phyloP scores from a whole-genome alignment of 2,329 filamentous ascomycete species.

The Fusarium goolgardi region DNA sequence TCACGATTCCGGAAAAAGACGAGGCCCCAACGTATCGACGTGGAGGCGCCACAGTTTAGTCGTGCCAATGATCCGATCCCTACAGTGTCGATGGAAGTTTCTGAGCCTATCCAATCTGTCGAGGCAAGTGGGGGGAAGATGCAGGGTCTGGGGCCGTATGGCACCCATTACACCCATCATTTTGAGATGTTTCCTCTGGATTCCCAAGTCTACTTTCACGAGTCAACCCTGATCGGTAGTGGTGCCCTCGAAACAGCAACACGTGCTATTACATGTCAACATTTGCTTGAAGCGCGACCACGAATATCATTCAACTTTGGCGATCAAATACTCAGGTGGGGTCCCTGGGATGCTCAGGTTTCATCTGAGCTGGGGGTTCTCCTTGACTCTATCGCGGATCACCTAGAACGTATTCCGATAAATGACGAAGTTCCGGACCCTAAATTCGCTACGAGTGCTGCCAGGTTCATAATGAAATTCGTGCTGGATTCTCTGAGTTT shows the following conservation, averaged over 20 bases:
- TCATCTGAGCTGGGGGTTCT: conserved; percentile 72
- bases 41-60: conserved; percentile 63
- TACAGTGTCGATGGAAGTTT: conserved; percentile 8
- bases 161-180: conserved; percentile 69
- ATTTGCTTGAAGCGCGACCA: conserved; percentile 49
- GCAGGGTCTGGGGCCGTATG: conserved; percentile 68
- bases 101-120: conserved; percentile 15
- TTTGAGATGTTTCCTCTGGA: conserved; percentile 72
- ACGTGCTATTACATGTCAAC: conserved; percentile 47
- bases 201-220: conserved; percentile 67
- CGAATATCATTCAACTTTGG: conserved; percentile 60
- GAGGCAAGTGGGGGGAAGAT: conserved; percentile 51
- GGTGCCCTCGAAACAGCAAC: conserved; percentile 60
- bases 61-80: conserved; percentile 65
- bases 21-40: conserved; percentile 60
- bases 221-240: conserved; percentile 68
- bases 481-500: conserved; percentile 58
- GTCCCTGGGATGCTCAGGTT: conserved; percentile 65
- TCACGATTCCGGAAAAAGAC: conserved; percentile 58
- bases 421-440: conserved; percentile 16
- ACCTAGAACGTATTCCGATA: conserved; percentile 46
- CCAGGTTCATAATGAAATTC: conserved; percentile 62
- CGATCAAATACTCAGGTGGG: conserved; percentile 65
- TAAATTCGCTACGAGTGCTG: conserved; percentile 47
- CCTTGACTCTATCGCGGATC: conserved; percentile 68